Evolutionary conservation across 352 stramenopile species (phyloP).

Genomic region (Phytopythium litorale): DNA sequence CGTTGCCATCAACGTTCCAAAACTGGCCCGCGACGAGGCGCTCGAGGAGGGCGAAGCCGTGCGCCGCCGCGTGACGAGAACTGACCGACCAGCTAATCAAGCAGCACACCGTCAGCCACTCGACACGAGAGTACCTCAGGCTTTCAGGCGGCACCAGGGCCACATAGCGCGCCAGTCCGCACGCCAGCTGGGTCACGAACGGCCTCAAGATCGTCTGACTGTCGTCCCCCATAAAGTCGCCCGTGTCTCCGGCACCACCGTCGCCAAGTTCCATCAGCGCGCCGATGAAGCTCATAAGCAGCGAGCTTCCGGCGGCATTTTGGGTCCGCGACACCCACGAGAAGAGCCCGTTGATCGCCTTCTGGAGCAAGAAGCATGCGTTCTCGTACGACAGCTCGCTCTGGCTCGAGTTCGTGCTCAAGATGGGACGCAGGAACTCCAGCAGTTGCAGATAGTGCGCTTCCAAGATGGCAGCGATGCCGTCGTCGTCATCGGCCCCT

Average conservation of each 20-base stretch:
- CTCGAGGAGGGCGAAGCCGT: conserved; percentile 62
- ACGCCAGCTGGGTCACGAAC: conserved; percentile 62
- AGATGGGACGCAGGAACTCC: conserved; percentile 35
- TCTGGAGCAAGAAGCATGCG: conserved; percentile 53
- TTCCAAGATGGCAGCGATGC: conserved; percentile 38
- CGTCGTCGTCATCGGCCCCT: conserved; percentile 35
- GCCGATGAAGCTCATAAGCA: conserved; percentile 41
- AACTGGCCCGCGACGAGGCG: conserved; percentile 50
- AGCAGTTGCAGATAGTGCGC: conserved; percentile 48
- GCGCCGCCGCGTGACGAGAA: conserved; percentile 35
- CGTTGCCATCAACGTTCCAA: conserved; percentile 46
- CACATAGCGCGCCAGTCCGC: conserved; percentile 39
- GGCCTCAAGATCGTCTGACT: conserved; percentile 42
- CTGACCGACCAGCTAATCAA: conserved; percentile 56
- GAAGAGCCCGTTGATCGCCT: conserved; percentile 57
- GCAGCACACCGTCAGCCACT: conserved; percentile 62
- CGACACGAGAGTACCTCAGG: conserved; percentile 33
- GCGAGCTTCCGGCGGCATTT: conserved; percentile 23
- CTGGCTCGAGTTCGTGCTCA: conserved; percentile 27
- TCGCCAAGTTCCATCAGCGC: conserved; percentile 38
- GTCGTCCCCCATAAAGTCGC: conserved; percentile 40
- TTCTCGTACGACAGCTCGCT: conserved; percentile 62
- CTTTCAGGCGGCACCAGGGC: conserved; percentile 21
- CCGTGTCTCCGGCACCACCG: not conserved
- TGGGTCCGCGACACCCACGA: conserved; percentile 36